Conservation (phyloP, 169 alveolate species). For the Eimeria maxima region DNA sequence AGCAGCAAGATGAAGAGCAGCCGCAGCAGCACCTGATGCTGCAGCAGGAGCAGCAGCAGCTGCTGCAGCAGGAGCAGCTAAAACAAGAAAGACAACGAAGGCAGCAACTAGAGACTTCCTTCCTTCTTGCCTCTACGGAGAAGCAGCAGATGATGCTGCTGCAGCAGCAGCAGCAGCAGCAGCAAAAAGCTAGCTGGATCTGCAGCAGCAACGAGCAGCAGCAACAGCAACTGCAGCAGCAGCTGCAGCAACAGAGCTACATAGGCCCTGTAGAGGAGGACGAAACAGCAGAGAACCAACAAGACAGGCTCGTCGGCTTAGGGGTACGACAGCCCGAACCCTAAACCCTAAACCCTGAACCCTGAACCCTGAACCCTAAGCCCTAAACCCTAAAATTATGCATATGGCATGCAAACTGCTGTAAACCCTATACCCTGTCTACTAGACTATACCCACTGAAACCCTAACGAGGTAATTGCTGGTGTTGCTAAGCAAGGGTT, state of each 20-base stretch:
- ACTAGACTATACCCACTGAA: no score
- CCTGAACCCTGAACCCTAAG: not conserved
- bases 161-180: slow-evolving; percentile 67
- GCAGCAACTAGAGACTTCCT: slow-evolving; percentile 43
- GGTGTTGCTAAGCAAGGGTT: no score
- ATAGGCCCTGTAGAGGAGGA: not conserved
- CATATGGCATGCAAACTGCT: no score
- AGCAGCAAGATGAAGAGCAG: no score
- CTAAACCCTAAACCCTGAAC: not conserved
- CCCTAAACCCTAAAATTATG: not conserved
- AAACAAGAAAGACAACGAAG: slow-evolving; percentile 35
- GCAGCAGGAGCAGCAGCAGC: slow-evolving; percentile 14
- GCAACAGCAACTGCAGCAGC: slow-evolving; percentile 53
- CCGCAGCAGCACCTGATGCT: no score
- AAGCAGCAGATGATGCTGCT: slow-evolving; percentile 33
- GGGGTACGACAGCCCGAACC: not conserved
- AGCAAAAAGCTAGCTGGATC: slow-evolving; percentile 3
- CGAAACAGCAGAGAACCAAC: not conserved
- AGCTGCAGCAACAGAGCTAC: slow-evolving; percentile 24
- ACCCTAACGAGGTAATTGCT: no score
- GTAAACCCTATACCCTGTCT: no score
- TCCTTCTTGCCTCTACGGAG: slow-evolving; percentile 27
- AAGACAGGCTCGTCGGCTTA: not conserved
- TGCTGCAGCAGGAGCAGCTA: slow-evolving; percentile 46
- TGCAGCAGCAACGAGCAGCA: slow-evolving; percentile 22